Evolutionary conservation across 2,329 filamentous ascomycete genomes (phyloP).

Genomic region (Ophiostoma montium): DNA sequence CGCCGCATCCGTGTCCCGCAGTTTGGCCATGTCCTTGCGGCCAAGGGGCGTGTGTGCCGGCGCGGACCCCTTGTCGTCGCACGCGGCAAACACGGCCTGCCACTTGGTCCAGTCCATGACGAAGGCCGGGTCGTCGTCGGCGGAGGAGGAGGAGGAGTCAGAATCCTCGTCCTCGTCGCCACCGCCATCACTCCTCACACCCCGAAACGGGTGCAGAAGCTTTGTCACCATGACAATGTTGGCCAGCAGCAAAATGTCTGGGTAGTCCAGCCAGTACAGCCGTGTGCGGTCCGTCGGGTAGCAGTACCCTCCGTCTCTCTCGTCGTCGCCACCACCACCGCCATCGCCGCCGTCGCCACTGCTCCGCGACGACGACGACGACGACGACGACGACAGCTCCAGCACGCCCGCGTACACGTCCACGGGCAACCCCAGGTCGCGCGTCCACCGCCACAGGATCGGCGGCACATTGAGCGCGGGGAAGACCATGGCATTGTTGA

Average conservation of each 20-base stretch:
- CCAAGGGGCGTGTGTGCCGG: slow-evolving; percentile 5
- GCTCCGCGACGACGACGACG: not conserved
- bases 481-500: slow-evolving; percentile 55
- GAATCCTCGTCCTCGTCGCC: slow-evolving; percentile 21
- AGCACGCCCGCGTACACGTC: slow-evolving; percentile 49
- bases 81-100: slow-evolving; percentile 34
- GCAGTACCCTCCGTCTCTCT: slow-evolving; percentile 40
- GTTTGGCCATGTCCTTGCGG: not conserved
- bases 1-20: not conserved
- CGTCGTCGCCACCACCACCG: too few species aligned
- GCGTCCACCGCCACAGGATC: slow-evolving; percentile 55
- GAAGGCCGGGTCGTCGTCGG: slow-evolving; percentile 47
- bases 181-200: slow-evolving; percentile 20
- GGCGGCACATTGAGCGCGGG: slow-evolving; percentile 59
- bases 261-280: slow-evolving; percentile 42
- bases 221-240: slow-evolving; percentile 66
- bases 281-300: slow-evolving; percentile 36
- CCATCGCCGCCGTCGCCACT: slow-evolving; percentile 39
- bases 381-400: slow-evolving; percentile 41
- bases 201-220: slow-evolving; percentile 56
- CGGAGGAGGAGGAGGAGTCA: too few species aligned
- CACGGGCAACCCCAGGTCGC: slow-evolving; percentile 59
- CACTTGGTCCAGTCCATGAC: slow-evolving; percentile 61
- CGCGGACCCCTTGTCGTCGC: not conserved
- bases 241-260: slow-evolving; percentile 61